Conservation (phyloP, 2,329 filamentous ascomycete species). For the Cytospora leucostoma region DNA sequence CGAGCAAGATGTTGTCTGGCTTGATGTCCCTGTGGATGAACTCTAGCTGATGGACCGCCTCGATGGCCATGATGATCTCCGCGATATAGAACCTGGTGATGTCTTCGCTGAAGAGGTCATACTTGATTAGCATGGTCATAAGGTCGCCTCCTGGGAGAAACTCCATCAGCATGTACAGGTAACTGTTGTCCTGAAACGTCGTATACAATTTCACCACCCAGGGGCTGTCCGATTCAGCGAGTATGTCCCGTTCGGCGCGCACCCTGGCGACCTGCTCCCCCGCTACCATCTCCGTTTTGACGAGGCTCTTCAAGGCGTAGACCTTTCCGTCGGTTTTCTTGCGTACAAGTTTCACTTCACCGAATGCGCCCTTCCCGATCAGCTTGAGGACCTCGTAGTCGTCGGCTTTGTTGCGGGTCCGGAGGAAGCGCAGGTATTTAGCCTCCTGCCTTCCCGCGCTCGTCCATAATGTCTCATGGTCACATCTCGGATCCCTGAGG, state of each 20-base stretch:
- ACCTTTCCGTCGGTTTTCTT: conserved; percentile 75
- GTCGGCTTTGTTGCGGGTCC: conserved; percentile 68
- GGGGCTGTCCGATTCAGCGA: conserved; percentile 77
- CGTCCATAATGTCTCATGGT: conserved; percentile 61
- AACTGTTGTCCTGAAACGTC: conserved; percentile 75
- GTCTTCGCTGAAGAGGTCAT: conserved; percentile 80
- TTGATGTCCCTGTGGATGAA: conserved; percentile 83
- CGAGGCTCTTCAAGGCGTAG: conserved; percentile 75
- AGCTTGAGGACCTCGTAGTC: conserved; percentile 78
- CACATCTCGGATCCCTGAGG: conserved; percentile 41
- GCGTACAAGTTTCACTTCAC: conserved; percentile 76
- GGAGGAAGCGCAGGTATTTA: conserved; percentile 71
- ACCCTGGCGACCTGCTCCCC: conserved; percentile 79
- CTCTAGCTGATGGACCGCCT: conserved; percentile 76
- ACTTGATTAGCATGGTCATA: conserved; percentile 85
- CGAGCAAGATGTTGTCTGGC: conserved; percentile 78
- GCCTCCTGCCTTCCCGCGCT: conserved; percentile 51
- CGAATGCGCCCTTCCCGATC: conserved; percentile 79
- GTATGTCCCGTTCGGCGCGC: conserved; percentile 75
- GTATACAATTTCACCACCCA: conserved; percentile 81
- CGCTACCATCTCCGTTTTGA: conserved; percentile 82
- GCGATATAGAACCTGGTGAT: conserved; percentile 86
- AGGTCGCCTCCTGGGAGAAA: conserved; percentile 78
- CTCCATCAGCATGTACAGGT: conserved; percentile 81
- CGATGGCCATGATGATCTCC: conserved; percentile 77